Conservation (phyloP, 305 asterid genomes). For the Fraxinus xanthoxyloides region DNA sequence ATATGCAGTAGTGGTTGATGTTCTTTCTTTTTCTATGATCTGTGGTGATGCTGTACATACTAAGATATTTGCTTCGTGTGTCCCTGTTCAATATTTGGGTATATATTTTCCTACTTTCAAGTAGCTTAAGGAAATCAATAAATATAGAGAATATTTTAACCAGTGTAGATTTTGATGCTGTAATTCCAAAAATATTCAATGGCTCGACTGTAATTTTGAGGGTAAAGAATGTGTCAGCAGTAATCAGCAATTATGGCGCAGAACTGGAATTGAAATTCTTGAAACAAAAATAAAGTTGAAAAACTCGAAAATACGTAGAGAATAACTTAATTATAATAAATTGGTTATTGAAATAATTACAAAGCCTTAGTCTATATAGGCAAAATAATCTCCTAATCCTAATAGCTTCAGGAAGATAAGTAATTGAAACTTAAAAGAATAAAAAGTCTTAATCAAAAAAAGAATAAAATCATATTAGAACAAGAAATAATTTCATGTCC, state of each 20-base stretch:
- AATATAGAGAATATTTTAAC: neutral
- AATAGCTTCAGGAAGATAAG: neutral
- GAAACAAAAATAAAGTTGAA: neutral
- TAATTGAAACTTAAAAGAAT: neutral
- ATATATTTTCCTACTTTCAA: neutral
- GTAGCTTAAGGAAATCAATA: slow-evolving; percentile 1
- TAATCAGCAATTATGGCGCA: neutral
- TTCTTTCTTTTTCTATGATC: slow-evolving; percentile 13
- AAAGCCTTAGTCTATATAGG: neutral
- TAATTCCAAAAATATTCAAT: neutral
- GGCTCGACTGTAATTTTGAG: neutral
- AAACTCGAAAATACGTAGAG: neutral
- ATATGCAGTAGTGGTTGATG: neutral
- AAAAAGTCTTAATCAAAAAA: neutral
- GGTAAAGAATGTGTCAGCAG: neutral
- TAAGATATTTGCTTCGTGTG: neutral
- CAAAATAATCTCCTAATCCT: neutral
- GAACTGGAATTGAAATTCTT: neutral
- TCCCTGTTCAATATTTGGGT: neutral
- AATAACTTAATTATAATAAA: neutral
- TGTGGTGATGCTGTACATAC: neutral
- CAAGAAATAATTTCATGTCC: neutral
- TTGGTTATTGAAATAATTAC: neutral
- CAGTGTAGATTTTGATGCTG: neutral
- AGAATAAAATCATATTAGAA: neutral